Evolutionary conservation across 129 eudicot species (phyloP).

Genomic region (Escallonia rubra): DNA sequence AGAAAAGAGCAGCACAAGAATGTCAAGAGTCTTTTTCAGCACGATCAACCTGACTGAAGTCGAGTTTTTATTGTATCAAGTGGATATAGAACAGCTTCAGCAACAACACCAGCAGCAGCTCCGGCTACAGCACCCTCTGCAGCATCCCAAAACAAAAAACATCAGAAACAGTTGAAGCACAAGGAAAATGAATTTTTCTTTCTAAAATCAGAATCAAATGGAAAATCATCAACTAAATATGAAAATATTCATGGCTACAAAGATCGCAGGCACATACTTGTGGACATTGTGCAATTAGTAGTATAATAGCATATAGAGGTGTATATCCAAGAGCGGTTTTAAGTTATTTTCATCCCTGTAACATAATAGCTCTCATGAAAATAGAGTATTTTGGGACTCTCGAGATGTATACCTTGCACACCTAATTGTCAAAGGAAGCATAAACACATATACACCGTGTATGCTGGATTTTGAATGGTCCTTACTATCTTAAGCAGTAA

Average conservation of each 20-base stretch:
- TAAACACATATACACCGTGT: too few species aligned
- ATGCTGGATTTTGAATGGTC: too few species aligned
- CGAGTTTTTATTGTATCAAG: slow-evolving; percentile 90
- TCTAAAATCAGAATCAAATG: background rate
- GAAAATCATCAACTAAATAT: background rate
- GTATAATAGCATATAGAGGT: background rate
- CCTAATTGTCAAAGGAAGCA: too few species aligned
- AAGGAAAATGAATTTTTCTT: too few species aligned
- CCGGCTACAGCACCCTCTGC: slow-evolving; percentile 89
- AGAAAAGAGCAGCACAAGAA: background rate
- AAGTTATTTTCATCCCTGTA: too few species aligned
- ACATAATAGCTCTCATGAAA: too few species aligned
- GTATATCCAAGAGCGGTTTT: background rate
- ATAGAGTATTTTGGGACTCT: too few species aligned
- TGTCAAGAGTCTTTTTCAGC: background rate
- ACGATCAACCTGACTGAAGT: slow-evolving; percentile 64
- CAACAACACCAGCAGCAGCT: slow-evolving; percentile 92
- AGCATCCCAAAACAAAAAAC: background rate
- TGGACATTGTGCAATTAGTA: background rate
- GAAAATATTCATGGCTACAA: background rate
- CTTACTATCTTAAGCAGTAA: too few species aligned
- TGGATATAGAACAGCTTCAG: slow-evolving; percentile 77
- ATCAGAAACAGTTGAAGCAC: background rate
- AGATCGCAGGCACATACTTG: background rate
- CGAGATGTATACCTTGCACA: too few species aligned